Evolutionary conservation across 83 land plant species (phyloP), one percentile per base, ranked within the genome.

Genomic region (Picea abies): DNA sequence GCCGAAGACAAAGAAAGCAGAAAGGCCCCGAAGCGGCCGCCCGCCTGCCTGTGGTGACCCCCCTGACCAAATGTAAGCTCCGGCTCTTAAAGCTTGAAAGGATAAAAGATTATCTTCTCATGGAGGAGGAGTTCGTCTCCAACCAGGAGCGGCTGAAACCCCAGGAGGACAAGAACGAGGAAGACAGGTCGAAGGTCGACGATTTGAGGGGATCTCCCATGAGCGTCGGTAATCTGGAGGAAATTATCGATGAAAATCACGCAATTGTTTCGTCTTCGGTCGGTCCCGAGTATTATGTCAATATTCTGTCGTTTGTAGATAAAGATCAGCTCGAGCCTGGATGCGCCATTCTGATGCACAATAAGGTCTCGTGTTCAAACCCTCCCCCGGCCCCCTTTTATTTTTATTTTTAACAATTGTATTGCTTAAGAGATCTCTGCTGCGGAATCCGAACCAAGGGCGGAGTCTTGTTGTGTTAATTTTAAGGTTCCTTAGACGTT

Each of bases 291-390:
- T 89, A 89, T 71, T 89, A 87, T 87, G 91, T 89, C 78, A 89
- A 89, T 69, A 84, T 89, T 11, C 61, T 89, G 35, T 89, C 91
- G 16, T 87, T 89, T 66, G 91, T 89, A 29, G 91, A 89, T 22
- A 89, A 89, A 72, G 91, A 89, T 58, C 91, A 89, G 85, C 80
- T 89, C n/a, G 90, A 89, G 81, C 91, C 91, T 49, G 91, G 91
- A 3, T 89, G 91, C 69, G 90, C 91, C 19, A 89, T 89, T 65
- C 87, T 89, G 26, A 89, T 89, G 91, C 91, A 89, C 72, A 89
- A 89, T 56, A 89, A 87, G 91, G 91, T 89, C 67, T 10, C 47
- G 23, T 52, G 56, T 52, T 52, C 56, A 52, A 52, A 10, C 12
- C 56, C 14, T 52, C 10, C 0, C 56, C 47, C 8, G 2, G 14